Percentiles rank a stretch among this genome's conserved stretches.
Conservation (phyloP, 768 basidiomycete species). For the Kwoniella pini region DNA sequence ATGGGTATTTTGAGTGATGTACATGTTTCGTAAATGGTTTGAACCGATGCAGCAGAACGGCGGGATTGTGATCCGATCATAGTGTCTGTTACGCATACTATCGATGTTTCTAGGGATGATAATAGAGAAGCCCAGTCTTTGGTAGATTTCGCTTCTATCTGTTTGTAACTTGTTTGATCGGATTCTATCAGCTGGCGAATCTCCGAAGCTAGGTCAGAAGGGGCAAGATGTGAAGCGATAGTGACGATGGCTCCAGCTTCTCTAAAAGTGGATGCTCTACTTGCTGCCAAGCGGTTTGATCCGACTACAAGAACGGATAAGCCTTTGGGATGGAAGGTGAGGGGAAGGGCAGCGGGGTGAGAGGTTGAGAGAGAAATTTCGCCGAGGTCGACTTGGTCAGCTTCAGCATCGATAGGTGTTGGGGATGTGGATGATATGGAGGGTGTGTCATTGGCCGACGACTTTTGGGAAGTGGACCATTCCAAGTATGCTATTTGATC, state of each 20-base stretch:
- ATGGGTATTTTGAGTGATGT: slow-evolving; percentile 66
- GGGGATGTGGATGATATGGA: not conserved
- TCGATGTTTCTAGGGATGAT: slow-evolving; percentile 53
- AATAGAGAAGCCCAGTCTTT: slow-evolving; percentile 55
- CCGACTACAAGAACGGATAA: slow-evolving; percentile 70
- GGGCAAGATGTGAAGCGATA: slow-evolving; percentile 62
- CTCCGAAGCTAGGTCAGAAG: slow-evolving; percentile 65
- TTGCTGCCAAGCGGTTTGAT: slow-evolving; percentile 74
- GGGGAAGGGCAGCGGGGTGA: slow-evolving; percentile 44
- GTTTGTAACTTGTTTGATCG: slow-evolving; percentile 62
- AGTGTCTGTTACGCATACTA: slow-evolving; percentile 84
- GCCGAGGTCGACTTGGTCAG: not conserved
- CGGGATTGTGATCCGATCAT: slow-evolving; percentile 56
- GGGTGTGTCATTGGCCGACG: not conserved
- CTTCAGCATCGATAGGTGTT: not conserved
- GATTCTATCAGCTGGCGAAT: slow-evolving; percentile 65
- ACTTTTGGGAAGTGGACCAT: not conserved
- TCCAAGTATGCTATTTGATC: slow-evolving; percentile 39
- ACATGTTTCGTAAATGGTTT: slow-evolving; percentile 63
- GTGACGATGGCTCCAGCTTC: slow-evolving; percentile 75
- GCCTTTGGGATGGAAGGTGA: slow-evolving; percentile 44
- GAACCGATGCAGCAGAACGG: slow-evolving; percentile 63
- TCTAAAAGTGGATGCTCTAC: slow-evolving; percentile 76
- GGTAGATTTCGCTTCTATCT: slow-evolving; percentile 1
- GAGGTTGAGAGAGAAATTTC: not conserved